Base-by-base conservation (phyloP, 352 stramenopile species). In the Aphanomyces cochlioides region DNA sequence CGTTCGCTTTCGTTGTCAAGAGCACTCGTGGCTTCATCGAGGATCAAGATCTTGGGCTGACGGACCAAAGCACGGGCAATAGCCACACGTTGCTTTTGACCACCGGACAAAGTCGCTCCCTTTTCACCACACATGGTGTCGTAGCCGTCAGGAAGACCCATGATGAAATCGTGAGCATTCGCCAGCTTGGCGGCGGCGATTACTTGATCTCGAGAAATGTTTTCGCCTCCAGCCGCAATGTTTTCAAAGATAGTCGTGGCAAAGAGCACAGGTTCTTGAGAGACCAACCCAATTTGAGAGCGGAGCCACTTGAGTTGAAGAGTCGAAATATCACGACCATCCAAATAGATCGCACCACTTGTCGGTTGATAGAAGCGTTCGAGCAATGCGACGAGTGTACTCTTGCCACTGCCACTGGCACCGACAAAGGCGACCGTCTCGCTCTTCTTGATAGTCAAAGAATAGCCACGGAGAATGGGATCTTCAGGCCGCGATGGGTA, bases 191-290 rank as follows among this genome's bases (percentile, higher is more conserved):
- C 77, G n/a, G 77, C 77, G 8, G 76, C 96, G 83, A 71, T 89
- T n/a, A 90, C 83, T 71, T 90, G 82, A 28, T 85, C 82, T 12
- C 81, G 76, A 21, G 77, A 89, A 37, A 84, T 83, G 2, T 28
- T 28, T 0, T 28, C 28, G 28, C 28, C 28, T 39, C 84, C 90
- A 38, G 82, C 87, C 4, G 75, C 74, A 69, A 99, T 95, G 72
- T 98, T 98, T n/a, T 98, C 84, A 4, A 73, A 66, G 60, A 98
- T 95, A 1, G 80, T 91, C n/a, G 78, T 85, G n/a, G 87, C 87
- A 74, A 97, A 97, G 21, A 98, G 78, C 34, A 90, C 87, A n/a
- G 90, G 88, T 65, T 96, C 85, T 74, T 98, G 92, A 0, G 78
- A 88, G 0, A 94, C 86, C 0, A 96, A 67, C 6, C 85, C 77